These are phyloP conservation scores for Cordyceps farinosa DNA, from an alignment of 2,329 filamentous ascomycete genomes.

Conservation along the genomic window DNA sequence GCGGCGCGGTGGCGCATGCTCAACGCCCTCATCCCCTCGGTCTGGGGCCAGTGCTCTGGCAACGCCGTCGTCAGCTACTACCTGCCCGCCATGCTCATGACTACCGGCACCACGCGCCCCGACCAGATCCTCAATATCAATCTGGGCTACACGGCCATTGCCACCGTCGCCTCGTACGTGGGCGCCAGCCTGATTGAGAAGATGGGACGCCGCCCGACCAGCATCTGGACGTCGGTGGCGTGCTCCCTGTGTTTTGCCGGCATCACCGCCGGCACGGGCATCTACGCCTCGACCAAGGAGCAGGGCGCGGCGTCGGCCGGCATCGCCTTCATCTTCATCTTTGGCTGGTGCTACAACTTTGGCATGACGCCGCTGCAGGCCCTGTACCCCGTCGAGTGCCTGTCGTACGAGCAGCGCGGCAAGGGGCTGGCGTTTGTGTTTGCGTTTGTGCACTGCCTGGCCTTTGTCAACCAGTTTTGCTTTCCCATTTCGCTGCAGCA, in stretches of 20 bases:
- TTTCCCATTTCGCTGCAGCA: constrained; percentile 43
- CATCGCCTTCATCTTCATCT: constrained; percentile 40
- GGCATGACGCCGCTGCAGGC: constrained; percentile 47
- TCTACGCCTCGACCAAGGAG: constrained; percentile 26
- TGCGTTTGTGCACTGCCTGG: constrained; percentile 30
- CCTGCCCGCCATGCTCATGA: constrained; percentile 46
- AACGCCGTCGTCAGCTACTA: constrained; percentile 46
- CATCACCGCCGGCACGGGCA: constrained; percentile 45
- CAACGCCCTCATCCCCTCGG: constrained; percentile 7
- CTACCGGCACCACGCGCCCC: constrained; percentile 42
- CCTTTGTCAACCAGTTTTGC: constrained; percentile 35
- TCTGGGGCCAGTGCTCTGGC: constrained; percentile 46
- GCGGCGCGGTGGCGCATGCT: constrained; percentile 5
- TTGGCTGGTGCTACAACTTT: constrained; percentile 40
- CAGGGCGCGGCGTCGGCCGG: constrained; percentile 1
- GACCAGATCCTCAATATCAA: constrained; percentile 44
- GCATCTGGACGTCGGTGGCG: constrained; percentile 44
- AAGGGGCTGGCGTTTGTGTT: constrained; percentile 40
- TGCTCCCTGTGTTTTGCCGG: constrained; percentile 40
- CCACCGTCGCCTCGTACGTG: constrained; percentile 44
- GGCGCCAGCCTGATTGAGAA: constrained; percentile 48
- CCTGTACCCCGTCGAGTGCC: constrained; percentile 41
- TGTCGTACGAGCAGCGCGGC: constrained; percentile 37
- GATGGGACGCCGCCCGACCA: constrained; percentile 49
- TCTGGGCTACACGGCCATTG: constrained; percentile 45